Percentiles rank a stretch among this genome's conserved stretches.
Conservation (phyloP, 2,329 filamentous ascomycete genomes). For the Polychaeton citri region DNA sequence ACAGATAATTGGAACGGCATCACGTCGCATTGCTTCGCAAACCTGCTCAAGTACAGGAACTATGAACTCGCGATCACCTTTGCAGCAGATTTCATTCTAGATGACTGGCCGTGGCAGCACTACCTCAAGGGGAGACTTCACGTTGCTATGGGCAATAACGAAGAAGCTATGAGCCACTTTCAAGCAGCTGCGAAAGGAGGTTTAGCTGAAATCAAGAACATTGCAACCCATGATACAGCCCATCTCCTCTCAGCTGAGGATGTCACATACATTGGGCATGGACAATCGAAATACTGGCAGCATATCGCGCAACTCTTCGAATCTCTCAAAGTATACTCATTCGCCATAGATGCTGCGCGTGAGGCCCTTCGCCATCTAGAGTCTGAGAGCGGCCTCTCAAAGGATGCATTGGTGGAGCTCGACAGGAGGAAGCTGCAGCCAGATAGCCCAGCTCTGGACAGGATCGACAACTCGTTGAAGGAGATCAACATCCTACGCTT, state of each 20-base stretch:
- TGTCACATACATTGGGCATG: slow-evolving; percentile 53
- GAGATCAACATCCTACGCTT: slow-evolving; percentile 21
- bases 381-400: slow-evolving; percentile 4
- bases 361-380: slow-evolving; percentile 26
- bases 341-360: slow-evolving; percentile 71
- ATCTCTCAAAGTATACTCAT: slow-evolving; percentile 59
- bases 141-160: slow-evolving; percentile 60
- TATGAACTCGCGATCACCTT: slow-evolving; percentile 22
- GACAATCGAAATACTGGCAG: slow-evolving; percentile 70
- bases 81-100: slow-evolving; percentile 49
- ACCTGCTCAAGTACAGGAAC: slow-evolving; percentile 30
- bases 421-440: slow-evolving; percentile 15
- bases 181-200: slow-evolving; percentile 49
- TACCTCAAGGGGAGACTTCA: slow-evolving; percentile 78
- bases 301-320: slow-evolving; percentile 79
- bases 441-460: slow-evolving; percentile 15
- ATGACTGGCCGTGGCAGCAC: slow-evolving; percentile 44
- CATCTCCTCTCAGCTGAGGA: slow-evolving; percentile 66
- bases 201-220: slow-evolving; percentile 10
- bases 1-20: slow-evolving; percentile 26
- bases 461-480: slow-evolving; percentile 15
- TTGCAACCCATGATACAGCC: slow-evolving; percentile 29
- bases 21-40: slow-evolving; percentile 26
- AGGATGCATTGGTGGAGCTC: slow-evolving; percentile 13
- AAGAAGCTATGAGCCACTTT: slow-evolving; percentile 62